Conservation (phyloP, 1,284 basidiomycete species). For the Ustilago loliicola region DNA sequence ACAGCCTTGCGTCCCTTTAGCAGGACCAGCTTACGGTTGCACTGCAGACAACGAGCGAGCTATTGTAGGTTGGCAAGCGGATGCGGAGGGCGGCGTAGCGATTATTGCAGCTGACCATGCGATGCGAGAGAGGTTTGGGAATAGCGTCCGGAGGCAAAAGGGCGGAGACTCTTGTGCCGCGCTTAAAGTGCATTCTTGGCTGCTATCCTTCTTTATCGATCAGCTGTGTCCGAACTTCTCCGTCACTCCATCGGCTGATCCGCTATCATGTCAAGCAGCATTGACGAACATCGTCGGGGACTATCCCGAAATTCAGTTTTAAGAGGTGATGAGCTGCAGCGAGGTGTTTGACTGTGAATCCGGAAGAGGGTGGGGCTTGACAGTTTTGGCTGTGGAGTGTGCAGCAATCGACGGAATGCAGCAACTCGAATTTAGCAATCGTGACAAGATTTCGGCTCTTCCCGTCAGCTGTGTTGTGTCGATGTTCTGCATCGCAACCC, state of each 20-base stretch:
- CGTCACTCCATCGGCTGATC: neutral
- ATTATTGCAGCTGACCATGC: too few relatives aligned
- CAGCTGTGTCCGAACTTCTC: neutral
- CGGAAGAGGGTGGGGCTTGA: conserved; percentile 11
- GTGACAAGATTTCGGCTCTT: neutral
- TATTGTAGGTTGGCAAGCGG: too few relatives aligned
- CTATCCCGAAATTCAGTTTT: neutral
- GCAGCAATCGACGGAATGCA: conserved; percentile 7
- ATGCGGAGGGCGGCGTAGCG: too few relatives aligned
- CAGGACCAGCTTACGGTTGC: too few relatives aligned
- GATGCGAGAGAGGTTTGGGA: too few relatives aligned
- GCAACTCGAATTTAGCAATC: neutral
- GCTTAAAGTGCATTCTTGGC: neutral
- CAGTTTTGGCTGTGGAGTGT: neutral
- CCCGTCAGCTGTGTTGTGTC: neutral
- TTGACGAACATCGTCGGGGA: neutral
- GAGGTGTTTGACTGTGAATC: neutral
- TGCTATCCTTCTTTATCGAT: neutral
- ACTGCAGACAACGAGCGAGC: too few relatives aligned
- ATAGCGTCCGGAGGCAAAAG: conserved; percentile 3
- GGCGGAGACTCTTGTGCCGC: neutral
- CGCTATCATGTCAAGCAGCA: neutral
- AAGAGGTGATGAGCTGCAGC: neutral
- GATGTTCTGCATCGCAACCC: neutral
- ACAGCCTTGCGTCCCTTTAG: too few relatives aligned